Evolutionary conservation across 306 rosid species (phyloP).

Genomic region (Malus domestica): ASM211411v1 NC_041796.1:27447501-27448000

Average conservation of each 20-base stretch:
- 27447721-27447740: conserved; percentile 4
- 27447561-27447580: conserved; percentile 68
- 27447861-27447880: conserved; percentile 14
- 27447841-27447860: neutral
- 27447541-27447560: conserved; percentile 59
- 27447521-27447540: conserved; percentile 50
- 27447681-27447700: conserved; percentile 50
- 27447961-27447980: conserved; percentile 31
- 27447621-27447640: conserved; percentile 90
- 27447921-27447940: conserved; percentile 26
- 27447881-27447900: conserved; percentile 2
- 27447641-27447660: conserved; percentile 64
- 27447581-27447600: conserved; percentile 77
- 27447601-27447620: conserved; percentile 74
- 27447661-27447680: conserved; percentile 42
- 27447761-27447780: neutral
- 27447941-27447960: conserved; percentile 6
- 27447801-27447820: neutral
- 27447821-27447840: neutral
- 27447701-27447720: conserved; percentile 19
- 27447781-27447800: neutral
- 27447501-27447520: conserved; percentile 78
- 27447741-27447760: conserved; percentile 6
- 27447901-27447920: conserved; percentile 42
- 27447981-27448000: conserved; percentile 14